These are phyloP conservation scores for Sporothrix humicola DNA, from an alignment of 2,329 filamentous ascomycete species.

Conservation along the genomic window DNA sequence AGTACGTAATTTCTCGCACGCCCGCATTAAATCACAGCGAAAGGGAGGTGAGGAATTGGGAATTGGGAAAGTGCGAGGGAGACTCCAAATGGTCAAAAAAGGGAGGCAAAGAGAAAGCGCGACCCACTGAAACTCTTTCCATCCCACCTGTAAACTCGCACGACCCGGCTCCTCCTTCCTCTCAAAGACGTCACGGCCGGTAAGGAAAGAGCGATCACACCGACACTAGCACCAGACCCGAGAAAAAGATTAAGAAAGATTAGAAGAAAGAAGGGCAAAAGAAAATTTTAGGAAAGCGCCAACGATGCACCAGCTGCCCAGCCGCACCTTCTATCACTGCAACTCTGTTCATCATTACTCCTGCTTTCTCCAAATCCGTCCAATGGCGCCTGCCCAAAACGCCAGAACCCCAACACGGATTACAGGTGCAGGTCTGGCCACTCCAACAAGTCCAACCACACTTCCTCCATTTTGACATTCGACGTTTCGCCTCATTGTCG, in stretches of 20 bases:
- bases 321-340: not conserved
- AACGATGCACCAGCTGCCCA: not conserved
- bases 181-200: constrained; percentile 1
- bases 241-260: not conserved
- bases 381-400: constrained; percentile 1
- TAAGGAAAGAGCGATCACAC: constrained; percentile 2
- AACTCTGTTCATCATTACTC: too few species aligned
- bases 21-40: not conserved
- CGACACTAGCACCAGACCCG: constrained; percentile 12
- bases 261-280: not conserved
- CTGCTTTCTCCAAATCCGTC: not conserved
- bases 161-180: constrained; percentile 16
- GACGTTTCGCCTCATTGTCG: constrained; percentile 14
- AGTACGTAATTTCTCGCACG: constrained; percentile 24
- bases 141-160: constrained; percentile 1
- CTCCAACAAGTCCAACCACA: constrained; percentile 17
- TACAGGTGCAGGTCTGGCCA: constrained; percentile 1
- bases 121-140: not conserved
- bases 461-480: constrained; percentile 16
- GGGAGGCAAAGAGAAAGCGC: constrained; percentile 2
- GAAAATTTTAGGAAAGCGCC: constrained; percentile 1
- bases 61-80: not conserved
- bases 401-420: not conserved
- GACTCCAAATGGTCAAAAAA: not conserved
- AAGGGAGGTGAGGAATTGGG: constrained; percentile 19